Base-by-base conservation (phyloP, 106 monocot species). In the Allium sativum region DNA sequence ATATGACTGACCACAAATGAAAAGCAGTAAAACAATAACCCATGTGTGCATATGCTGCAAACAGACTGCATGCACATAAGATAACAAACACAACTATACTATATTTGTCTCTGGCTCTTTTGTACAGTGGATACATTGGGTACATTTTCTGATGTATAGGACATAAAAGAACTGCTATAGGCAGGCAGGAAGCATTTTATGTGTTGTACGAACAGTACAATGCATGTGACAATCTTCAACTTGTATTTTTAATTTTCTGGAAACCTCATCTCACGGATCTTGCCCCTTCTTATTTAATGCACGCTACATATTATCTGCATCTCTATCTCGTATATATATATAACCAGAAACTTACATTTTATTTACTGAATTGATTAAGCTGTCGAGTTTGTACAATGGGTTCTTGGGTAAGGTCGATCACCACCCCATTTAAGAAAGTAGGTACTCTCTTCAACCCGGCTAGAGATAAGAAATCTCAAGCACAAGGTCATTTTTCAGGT, bases 381-480 rank as follows among this genome's bases (percentile, higher is more conserved):
- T 13, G 14, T 8, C 3, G 14, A 16, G 8, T 2, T 8, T 8
- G 43, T 43, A 59, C 1, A 50, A 89, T 79, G 76, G 81, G 81
- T 52, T 89, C 84, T 65, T 85, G 81, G 84, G 76, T 89, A 31
- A 72, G 79, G 40, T 79, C 79, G 22, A 85, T 89, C 65, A 76
- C 84, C 12, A 68, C 81, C 44, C 89, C 81, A 6, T 89, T 85
- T 70, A 69, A 81, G 21, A 89, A 89, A 68, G 76, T 77, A 44
- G 76, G 84, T 65, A 79, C 68, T 22, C 61, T 85, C 46, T 65
- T 85, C 77, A 77, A 45, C 53, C 73, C 76, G 18, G 61, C 64
- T 44, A 81, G 73, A 68, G 84, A 90, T 40, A 16, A 64, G 40
- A 76, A 85, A 68, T 21, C 69, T 5, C 69, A 70, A 53, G 31